phyloP scores from a whole-genome alignment of 495 filamentous ascomycete species.

The Physcia stellaris region DNA sequence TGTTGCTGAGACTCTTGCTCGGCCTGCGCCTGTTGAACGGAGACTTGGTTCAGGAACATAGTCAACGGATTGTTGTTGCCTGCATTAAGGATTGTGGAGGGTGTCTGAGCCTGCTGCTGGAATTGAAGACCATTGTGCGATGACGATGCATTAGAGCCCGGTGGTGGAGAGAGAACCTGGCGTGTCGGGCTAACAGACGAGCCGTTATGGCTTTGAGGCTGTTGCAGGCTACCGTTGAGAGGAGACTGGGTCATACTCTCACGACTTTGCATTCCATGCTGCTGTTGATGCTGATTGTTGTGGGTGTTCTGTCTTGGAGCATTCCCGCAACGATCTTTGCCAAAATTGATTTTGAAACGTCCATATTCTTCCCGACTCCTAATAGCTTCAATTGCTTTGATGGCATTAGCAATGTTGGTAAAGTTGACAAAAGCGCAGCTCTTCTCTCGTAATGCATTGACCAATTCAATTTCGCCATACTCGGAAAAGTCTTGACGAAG shows the following conservation, averaged over 20 bases:
- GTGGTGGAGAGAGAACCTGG: slow-evolving; percentile 40
- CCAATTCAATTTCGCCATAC: slow-evolving; percentile 94
- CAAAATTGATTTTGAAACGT: slow-evolving; percentile 99
- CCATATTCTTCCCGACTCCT: slow-evolving; percentile 89
- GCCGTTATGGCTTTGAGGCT: slow-evolving; percentile 36
- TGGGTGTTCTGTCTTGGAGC: slow-evolving; percentile 71
- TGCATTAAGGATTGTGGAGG: slow-evolving; percentile 62
- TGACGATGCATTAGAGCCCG: slow-evolving; percentile 35
- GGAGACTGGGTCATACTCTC: slow-evolving; percentile 43
- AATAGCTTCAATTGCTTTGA: slow-evolving; percentile 96
- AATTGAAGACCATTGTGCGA: slow-evolving; percentile 35
- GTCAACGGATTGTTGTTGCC: slow-evolving; percentile 78
- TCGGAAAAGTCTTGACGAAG: slow-evolving; percentile 94
- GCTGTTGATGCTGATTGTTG: slow-evolving; percentile 41
- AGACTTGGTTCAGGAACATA: slow-evolving; percentile 84
- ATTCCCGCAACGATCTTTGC: slow-evolving; percentile 96
- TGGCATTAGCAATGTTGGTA: slow-evolving; percentile 98
- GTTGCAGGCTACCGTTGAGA: slow-evolving; percentile 32
- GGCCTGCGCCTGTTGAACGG: slow-evolving; percentile 54
- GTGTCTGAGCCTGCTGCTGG: slow-evolving; percentile 34
- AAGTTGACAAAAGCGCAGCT: slow-evolving; percentile 99
- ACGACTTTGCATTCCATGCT: slow-evolving; percentile 28
- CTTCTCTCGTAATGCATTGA: slow-evolving; percentile 95
- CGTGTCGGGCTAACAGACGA: slow-evolving; percentile 59
- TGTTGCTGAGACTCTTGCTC: slow-evolving; percentile 40